Conservation (phyloP, 2,329 filamentous ascomycete species). For the Cercospora sesami region DNA sequence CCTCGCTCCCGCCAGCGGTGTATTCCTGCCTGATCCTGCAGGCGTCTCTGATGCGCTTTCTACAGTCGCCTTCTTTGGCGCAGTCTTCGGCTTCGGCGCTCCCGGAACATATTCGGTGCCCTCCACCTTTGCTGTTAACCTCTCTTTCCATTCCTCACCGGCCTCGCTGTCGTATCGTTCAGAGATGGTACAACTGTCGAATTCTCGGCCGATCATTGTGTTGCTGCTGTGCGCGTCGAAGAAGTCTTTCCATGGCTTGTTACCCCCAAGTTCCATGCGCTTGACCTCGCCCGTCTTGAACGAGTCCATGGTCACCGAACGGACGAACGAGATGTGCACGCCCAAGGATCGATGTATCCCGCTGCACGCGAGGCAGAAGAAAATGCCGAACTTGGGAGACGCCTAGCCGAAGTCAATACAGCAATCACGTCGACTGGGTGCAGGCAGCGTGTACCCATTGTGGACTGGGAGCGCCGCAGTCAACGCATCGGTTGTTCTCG, state of each 20-base stretch:
- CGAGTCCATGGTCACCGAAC: slow-evolving; percentile 96
- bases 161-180: slow-evolving; percentile 87
- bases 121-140: slow-evolving; percentile 83
- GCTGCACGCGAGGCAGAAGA: slow-evolving; percentile 96
- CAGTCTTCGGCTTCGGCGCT: slow-evolving; percentile 23
- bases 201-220: slow-evolving; percentile 53
- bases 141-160: slow-evolving; percentile 94
- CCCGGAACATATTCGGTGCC: slow-evolving; percentile 76
- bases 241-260: slow-evolving; percentile 81
- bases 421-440: background rate
- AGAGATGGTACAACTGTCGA: slow-evolving; percentile 85
- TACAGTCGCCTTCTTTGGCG: slow-evolving; percentile 29
- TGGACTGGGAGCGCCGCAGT: slow-evolving; percentile 91
- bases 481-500: slow-evolving; percentile 87
- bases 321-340: slow-evolving; percentile 97
- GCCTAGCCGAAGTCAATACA: slow-evolving; percentile 47
- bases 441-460: slow-evolving; percentile 73
- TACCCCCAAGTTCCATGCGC: slow-evolving; percentile 90
- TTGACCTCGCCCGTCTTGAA: slow-evolving; percentile 93
- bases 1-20: slow-evolving; percentile 26
- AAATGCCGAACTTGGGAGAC: slow-evolving; percentile 94
- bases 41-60: slow-evolving; percentile 29
- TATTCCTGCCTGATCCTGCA: slow-evolving; percentile 31
- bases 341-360: slow-evolving; percentile 92
- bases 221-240: slow-evolving; percentile 64